A percentile compares a stretch with the other conserved stretches of the same genome.
phyloP scores from a whole-genome alignment of 164 flowering plant genomes.

The Magnolia officinalis region DNA sequence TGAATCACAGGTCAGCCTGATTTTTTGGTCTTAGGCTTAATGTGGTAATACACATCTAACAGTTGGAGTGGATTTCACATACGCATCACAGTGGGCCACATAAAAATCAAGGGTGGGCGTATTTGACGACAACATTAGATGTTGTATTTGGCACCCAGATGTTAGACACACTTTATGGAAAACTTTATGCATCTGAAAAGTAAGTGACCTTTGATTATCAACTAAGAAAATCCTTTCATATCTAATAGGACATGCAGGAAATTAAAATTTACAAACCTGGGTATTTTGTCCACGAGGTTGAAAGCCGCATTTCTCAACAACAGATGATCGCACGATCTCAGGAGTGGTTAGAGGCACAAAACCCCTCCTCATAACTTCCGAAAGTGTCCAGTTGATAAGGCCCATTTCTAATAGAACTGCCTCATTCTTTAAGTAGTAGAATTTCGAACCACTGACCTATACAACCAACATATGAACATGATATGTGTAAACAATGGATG shows the following conservation, averaged over 20 bases:
- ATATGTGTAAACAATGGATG: background rate
- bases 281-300: conserved; percentile 96
- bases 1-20: no score
- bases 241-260: background rate
- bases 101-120: no score
- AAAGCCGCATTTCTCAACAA: conserved; percentile 95
- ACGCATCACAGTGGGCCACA: no score
- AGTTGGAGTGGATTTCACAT: no score
- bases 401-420: conserved; percentile 90
- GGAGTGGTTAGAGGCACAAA: conserved; percentile 81
- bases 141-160: no score
- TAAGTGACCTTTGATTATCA: no score
- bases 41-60: no score
- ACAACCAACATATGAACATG: conserved; percentile 10
- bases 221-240: background rate
- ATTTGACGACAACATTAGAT: no score
- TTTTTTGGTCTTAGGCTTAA: no score
- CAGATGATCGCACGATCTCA: conserved; percentile 78
- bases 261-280: conserved; percentile 49
- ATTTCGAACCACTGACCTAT: conserved; percentile 95
- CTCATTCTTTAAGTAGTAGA: conserved; percentile 92
- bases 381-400: conserved; percentile 86
- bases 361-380: conserved; percentile 77
- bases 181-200: no score
- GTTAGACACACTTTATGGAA: no score